Evolutionary conservation across 768 basidiomycete species (phyloP).

Genomic region (Mycena rosella): DNA sequence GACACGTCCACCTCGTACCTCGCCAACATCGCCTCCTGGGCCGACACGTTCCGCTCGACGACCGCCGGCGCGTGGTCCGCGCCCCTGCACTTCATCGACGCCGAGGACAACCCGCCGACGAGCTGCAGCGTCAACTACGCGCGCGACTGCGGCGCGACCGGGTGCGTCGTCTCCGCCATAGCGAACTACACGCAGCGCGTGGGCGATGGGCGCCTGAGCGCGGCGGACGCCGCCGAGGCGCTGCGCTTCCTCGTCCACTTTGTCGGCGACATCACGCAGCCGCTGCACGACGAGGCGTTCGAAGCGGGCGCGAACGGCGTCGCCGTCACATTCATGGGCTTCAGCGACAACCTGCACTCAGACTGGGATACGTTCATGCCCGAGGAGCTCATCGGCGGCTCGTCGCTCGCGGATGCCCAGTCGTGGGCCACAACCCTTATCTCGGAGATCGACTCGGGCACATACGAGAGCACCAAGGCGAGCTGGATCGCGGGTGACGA

Average conservation of each 20-base stretch:
- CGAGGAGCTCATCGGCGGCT: too few relatives aligned
- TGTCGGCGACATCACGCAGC: slow-evolving; percentile 45
- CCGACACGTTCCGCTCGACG: slow-evolving; percentile 10
- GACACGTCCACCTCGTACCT: too few relatives aligned
- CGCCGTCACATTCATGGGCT: slow-evolving; percentile 38
- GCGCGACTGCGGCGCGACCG: too few relatives aligned
- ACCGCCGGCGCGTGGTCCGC: slow-evolving; percentile 33
- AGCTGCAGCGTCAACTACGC: too few relatives aligned
- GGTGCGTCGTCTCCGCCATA: slow-evolving; percentile 47
- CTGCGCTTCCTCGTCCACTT: slow-evolving; percentile 50
- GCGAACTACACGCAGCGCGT: slow-evolving; percentile 55
- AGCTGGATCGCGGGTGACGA: slow-evolving; percentile 33
- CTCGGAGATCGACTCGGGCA: too few relatives aligned
- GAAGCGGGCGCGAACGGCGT: too few relatives aligned
- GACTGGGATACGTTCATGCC: slow-evolving; percentile 39
- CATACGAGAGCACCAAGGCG: too few relatives aligned
- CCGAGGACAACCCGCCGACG: too few relatives aligned
- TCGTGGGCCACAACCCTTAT: too few relatives aligned
- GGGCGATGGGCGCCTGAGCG: slow-evolving; percentile 43
- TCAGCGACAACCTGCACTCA: slow-evolving; percentile 44
- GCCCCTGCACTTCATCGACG: slow-evolving; percentile 35
- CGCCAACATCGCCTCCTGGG: slow-evolving; percentile 47
- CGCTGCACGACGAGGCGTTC: too few relatives aligned
- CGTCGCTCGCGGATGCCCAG: too few relatives aligned
- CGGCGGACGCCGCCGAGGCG: slow-evolving; percentile 49